Base-by-base conservation (phyloP, 176 grass and related monocot species). In the Oryza brachyantha region DNA sequence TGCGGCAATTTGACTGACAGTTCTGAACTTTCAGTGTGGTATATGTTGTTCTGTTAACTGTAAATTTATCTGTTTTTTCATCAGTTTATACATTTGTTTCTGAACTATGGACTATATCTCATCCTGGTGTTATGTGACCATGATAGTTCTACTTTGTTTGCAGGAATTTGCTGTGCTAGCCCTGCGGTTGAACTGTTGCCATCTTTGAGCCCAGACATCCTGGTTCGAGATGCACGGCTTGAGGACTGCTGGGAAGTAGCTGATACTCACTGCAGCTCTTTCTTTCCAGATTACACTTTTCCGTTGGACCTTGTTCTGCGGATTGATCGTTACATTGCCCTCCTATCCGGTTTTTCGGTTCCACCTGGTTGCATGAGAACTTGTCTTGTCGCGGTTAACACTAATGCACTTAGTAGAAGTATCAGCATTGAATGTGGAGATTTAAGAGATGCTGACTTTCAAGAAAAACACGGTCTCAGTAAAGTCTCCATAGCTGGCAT, bases 221-320 rank as follows among this genome's bases (percentile, higher is more conserved):
- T 90, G 2, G 83, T 99, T 41, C 83, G 90, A 38, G 96, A 99
- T 58, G 96, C 92, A 13, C 73, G 92, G 57, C 31, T 92, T 9
- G 96, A 95, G 74, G 96, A 99, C 65, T 91, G 88, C 42, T 99
- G 96, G 96, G 87, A 99, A 84, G 96, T 99, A 54, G 92, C 96
- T 5, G 96, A 99, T 84, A 95, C 96, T 17, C 96, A 95, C 63
- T 99, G 96, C 65, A 83, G 96, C 62, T 94, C 92, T 2, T 99
- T 99, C 81, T 99, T 94, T 62, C 96, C 96, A 1, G 88, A 84
- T 16, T 95, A 93, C 78, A 83, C 81, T 22, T 99, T 99, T 57
- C 96, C 96, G 0, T 8, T 94, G 21, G 96, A 99, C 91, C 87
- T 99, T 42, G 64, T 93, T 73, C 86, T 99, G 29, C 78, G 92